Evolutionary conservation across 1,284 basidiomycete species (phyloP).

Genomic region (Kwoniella shivajii): DNA sequence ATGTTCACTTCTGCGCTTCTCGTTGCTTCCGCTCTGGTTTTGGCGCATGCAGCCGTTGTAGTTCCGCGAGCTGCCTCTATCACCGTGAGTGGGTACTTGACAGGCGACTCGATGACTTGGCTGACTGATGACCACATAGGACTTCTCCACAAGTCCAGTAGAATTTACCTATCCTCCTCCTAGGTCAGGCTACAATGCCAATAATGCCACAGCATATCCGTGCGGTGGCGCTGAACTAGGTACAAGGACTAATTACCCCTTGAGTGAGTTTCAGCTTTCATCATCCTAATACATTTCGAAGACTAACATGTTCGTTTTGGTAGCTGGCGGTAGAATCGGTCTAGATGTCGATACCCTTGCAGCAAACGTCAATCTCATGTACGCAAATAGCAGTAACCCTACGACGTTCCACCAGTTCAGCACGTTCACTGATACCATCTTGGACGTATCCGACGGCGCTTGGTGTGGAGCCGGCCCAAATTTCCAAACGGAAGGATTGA

Average conservation of each 20-base stretch:
- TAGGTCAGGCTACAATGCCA: constrained; percentile 25
- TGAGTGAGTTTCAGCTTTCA: constrained; percentile 16
- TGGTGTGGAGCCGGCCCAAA: constrained; percentile 36
- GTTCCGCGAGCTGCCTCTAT: constrained; percentile 3
- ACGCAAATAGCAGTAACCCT: constrained; percentile 28
- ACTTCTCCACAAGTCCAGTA: constrained; percentile 17
- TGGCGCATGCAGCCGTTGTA: background rate
- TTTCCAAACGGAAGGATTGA: constrained; percentile 30
- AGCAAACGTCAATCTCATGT: constrained; percentile 31
- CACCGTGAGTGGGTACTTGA: background rate
- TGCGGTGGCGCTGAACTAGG: constrained; percentile 26
- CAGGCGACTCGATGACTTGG: background rate
- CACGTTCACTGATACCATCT: constrained; percentile 29
- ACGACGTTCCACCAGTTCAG: constrained; percentile 32
- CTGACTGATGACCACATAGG: background rate
- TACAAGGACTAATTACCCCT: constrained; percentile 20
- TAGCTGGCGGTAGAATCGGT: constrained; percentile 29
- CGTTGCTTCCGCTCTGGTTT: background rate
- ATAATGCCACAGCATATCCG: constrained; percentile 20
- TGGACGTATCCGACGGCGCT: constrained; percentile 26
- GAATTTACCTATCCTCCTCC: constrained; percentile 20
- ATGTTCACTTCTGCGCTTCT: constrained; percentile 1
- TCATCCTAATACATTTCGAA: background rate
- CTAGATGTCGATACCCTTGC: constrained; percentile 20
- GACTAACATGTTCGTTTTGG: background rate